Conservation (phyloP, 202 grass and related monocot genomes). For the Panicum hallii region DNA sequence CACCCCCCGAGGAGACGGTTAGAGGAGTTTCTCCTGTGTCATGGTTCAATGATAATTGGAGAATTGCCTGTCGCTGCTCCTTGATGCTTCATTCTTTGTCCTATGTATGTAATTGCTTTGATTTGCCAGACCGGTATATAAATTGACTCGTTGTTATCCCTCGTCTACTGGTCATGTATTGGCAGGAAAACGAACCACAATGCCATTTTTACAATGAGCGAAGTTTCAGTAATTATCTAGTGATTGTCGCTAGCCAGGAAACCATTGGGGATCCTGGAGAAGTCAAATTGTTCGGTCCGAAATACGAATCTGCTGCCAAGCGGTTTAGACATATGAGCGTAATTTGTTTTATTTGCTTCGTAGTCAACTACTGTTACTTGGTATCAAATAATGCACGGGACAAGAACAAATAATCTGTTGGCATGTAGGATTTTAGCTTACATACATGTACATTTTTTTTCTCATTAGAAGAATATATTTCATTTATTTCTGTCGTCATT, state of each 20-base stretch:
- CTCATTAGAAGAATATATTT: background rate
- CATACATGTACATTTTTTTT: background rate
- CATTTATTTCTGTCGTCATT: background rate
- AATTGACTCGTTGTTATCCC: background rate
- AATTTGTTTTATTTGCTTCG: constrained; percentile 29
- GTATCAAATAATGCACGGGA: background rate
- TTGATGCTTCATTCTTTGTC: background rate
- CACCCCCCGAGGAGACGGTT: background rate
- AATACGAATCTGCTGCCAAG: background rate
- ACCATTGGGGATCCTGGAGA: too few relatives aligned
- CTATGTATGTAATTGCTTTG: background rate
- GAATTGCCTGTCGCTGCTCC: background rate
- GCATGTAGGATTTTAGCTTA: constrained; percentile 9
- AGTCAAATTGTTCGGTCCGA: background rate
- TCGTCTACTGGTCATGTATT: background rate
- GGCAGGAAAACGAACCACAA: background rate
- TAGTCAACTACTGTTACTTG: background rate
- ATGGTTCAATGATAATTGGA: background rate
- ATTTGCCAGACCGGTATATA: background rate
- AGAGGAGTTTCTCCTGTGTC: background rate
- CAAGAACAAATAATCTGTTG: constrained; percentile 10
- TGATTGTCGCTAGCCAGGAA: too few relatives aligned
- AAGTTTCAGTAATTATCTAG: background rate
- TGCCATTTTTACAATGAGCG: background rate
- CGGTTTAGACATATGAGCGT: background rate